Evolutionary conservation across 1,284 basidiomycete genomes (phyloP), one percentile per base, ranked within the genome.

Genomic region (Cutaneotrichosporon sp.): DNA sequence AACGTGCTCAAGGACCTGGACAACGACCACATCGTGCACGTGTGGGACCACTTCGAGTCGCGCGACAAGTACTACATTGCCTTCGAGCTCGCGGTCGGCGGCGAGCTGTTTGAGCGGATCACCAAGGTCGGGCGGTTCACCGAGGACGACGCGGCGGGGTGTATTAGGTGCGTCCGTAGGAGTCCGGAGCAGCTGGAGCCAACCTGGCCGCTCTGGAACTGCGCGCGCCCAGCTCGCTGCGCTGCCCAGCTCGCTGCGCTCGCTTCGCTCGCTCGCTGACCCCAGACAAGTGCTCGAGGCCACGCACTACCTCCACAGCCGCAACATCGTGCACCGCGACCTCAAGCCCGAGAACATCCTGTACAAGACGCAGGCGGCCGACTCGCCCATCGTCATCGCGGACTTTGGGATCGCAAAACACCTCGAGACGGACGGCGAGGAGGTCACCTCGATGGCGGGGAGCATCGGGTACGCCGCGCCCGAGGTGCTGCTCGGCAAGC

Each of bases 371-470:
- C 85, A 82, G 62, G 88, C 85, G 3, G 75, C 84, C 13, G 83
- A 88, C 45, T 90, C 89, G 22, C 89, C 89, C 65, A 84, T 97
- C 56, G 92, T 97, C 57, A 92, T 97, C 58, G 93, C 89, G 22
- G 97, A 99, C 79, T 98, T 99, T 77, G 97, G 97, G 67, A 97
- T 99, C 61, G 93, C 94, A 2, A 93, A 93, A 73, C 91, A 93
- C 69, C 81, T 97, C 4, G 86, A 91, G 65, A 81, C 88, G 0
- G 88, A 89, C 34, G 25, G 18, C 25, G 90, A 95, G 72, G 87
- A 89, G 63, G 81, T 98, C 2, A 87, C 86, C 25, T 87, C 87
- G 0, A 81, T 95, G 2, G 95, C 94, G 0, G 95, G 95, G 0
- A 91, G 89, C 68, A 88, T 95, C 64, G 95, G 95, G 1, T 98